Percentiles rank a stretch among this genome's conserved stretches.
Conservation (phyloP, 2,329 filamentous ascomycete genomes). For the Sporothrix luriei region DNA sequence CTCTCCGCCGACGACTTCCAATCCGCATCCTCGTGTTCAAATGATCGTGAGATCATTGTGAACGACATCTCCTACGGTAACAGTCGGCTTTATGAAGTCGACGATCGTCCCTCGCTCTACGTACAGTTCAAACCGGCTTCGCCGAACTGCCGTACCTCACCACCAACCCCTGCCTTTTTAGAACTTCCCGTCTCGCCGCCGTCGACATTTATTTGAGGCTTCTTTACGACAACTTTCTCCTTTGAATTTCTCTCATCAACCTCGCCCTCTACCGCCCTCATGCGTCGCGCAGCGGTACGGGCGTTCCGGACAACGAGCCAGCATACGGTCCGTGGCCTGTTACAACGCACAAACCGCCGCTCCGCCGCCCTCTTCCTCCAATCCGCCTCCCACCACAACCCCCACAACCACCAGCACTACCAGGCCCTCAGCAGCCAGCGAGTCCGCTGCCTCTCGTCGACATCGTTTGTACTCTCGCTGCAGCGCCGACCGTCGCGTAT, state of each 20-base stretch:
- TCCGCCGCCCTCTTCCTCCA: conserved; percentile 40
- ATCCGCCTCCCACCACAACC: conserved; percentile 28
- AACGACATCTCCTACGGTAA: background rate
- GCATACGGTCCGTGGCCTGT: conserved; percentile 62
- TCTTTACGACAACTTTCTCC: background rate
- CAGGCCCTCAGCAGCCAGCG: conserved; percentile 32
- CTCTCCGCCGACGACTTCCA: background rate
- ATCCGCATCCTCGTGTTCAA: background rate
- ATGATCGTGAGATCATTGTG: background rate
- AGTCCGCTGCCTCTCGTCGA: conserved; percentile 48
- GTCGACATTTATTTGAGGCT: background rate
- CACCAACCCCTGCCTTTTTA: background rate
- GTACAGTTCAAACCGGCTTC: background rate
- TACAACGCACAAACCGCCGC: conserved; percentile 52
- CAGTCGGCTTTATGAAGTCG: background rate
- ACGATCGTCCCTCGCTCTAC: background rate
- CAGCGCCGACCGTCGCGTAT: conserved; percentile 26
- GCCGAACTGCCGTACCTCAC: background rate
- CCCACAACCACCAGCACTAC: conserved; percentile 25
- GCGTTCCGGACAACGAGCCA: conserved; percentile 69
- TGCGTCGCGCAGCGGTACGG: conserved; percentile 73
- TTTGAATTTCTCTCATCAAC: background rate
- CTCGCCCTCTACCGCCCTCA: conserved; percentile 46
- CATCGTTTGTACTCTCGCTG: conserved; percentile 33
- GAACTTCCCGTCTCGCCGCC: background rate